A percentile compares a stretch with the other conserved stretches of the same genome.
Conservation (phyloP, 129 eudicot species). For the Rutidosis leptorrhynchoides region DNA sequence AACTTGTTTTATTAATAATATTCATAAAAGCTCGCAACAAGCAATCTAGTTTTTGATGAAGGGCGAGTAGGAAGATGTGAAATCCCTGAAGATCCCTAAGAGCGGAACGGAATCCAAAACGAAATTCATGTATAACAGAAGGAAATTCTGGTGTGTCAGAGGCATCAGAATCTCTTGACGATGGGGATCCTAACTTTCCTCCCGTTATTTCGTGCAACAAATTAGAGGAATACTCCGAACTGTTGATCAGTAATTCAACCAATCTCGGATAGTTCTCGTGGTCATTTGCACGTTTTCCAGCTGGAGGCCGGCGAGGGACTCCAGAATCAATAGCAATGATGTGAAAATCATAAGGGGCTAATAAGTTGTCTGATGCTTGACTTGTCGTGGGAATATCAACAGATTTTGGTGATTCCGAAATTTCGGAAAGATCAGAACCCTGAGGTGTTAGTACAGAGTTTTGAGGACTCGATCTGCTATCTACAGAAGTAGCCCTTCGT, state of each 20-base stretch:
- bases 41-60: conserved; percentile 78
- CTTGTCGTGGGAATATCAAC: no score
- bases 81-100: conserved; percentile 89
- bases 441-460: conserved; percentile 48
- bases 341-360: no score
- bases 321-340: conserved; percentile 92
- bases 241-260: conserved; percentile 88
- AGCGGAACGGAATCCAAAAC: conserved; percentile 87
- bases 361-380: no score
- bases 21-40: conserved; percentile 54
- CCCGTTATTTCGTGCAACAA: conserved; percentile 66
- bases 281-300: conserved; percentile 82
- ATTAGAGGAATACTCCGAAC: conserved; percentile 72
- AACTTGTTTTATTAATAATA: conserved; percentile 47
- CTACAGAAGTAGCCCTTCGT: conserved; percentile 82
- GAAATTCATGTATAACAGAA: conserved; percentile 46
- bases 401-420: conserved; percentile 54
- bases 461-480: conserved; percentile 55
- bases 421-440: conserved; percentile 62
- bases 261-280: conserved; percentile 81
- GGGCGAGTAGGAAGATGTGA: conserved; percentile 85
- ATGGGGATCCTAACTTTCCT: conserved; percentile 66
- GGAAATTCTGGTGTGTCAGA: conserved; percentile 28
- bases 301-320: conserved; percentile 98
- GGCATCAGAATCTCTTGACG: conserved; percentile 41